Base-by-base conservation (phyloP, 805 yeast genomes). In the Candida morakotiae region DNA sequence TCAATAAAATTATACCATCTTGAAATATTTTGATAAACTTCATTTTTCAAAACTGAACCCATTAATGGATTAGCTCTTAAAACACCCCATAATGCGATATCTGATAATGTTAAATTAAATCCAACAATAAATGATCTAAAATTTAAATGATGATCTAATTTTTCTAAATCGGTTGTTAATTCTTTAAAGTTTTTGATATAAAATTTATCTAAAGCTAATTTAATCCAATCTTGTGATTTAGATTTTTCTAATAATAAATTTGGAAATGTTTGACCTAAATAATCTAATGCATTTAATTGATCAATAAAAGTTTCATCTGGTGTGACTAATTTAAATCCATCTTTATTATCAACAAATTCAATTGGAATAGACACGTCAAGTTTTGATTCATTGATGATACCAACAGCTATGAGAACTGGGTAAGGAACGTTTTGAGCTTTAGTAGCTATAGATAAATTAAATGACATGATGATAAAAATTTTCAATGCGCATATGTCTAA, bases 1-100 rank as follows among this genome's bases (percentile, higher is more conserved):
- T 85, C 89, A 45, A 88, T 64, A 54, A 79, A 77, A 52, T 74
- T 75, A 75, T 87, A 91, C 97, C 97, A 91, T 71, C 98, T 83
- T 40, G 96, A 78, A 47, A 91, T 76, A 64, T 91, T 91, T 59
- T 80, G 72, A 69, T 83, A 87, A 25, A 82, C 83, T 36, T 81
- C 86, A 64, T 79, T 84, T 69, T 87, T 89, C 62, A 88, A 75
- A 46, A 87, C 83, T 13, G 96, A 85, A 17, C 93, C 96, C 71
- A 89, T 86, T 58, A 91, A 82, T 38, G 95, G 87, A 60, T 93
- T 91, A 45, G 95, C 86, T 67, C 97, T 80, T 49, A 91, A 71
- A 34, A 83, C 86, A 62, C 97, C 97, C 97, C 97, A 91, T 15
- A 84, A 72, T 11, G 91, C 85, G 43, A 87, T 70, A 63, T 91